phyloP scores from a whole-genome alignment of 768 basidiomycete species.

The Phaffia australis region DNA sequence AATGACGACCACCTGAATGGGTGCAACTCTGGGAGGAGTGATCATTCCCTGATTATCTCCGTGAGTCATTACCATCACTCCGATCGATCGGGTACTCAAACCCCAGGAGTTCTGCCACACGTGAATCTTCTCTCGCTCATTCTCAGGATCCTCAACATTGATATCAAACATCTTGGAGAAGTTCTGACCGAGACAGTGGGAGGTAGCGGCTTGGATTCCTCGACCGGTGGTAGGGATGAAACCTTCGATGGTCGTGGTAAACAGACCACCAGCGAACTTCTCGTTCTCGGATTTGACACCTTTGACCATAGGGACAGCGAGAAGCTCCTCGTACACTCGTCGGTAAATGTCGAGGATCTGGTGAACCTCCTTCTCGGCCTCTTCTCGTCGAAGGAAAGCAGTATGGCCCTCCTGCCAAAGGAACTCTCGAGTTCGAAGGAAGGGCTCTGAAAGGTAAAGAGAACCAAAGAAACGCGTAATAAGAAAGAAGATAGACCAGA shows the following conservation, averaged over 20 bases:
- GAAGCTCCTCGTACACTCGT: conserved; percentile 87
- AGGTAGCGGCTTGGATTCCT: conserved; percentile 95
- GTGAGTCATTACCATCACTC: conserved; percentile 99
- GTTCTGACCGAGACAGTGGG: conserved; percentile 96
- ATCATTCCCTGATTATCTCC: conserved; percentile 96
- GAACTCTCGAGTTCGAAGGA: conserved; percentile 98
- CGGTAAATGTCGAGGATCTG: conserved; percentile 94
- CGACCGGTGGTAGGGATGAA: conserved; percentile 95
- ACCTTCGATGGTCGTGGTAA: conserved; percentile 96
- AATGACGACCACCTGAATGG: conserved; percentile 76
- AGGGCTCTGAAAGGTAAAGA: conserved; percentile 57
- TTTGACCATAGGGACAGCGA: conserved; percentile 93
- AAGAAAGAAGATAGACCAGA: background rate
- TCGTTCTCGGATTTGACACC: conserved; percentile 98
- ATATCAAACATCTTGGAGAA: conserved; percentile 99
- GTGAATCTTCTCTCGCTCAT: conserved; percentile 53
- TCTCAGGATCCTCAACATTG: conserved; percentile 80
- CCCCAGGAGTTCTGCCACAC: conserved; percentile 99
- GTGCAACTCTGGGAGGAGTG: conserved; percentile 93
- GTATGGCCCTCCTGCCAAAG: conserved; percentile 99
- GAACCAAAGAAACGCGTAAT: background rate
- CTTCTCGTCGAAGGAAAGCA: conserved; percentile 73
- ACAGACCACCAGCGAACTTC: conserved; percentile 95
- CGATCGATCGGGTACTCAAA: conserved; percentile 85
- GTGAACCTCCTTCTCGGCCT: conserved; percentile 82